Percentiles rank a stretch among this genome's conserved stretches.
Evolutionary conservation across 2,329 filamentous ascomycete species (phyloP).

Genomic region (Paecilomyces fulvus): DNA sequence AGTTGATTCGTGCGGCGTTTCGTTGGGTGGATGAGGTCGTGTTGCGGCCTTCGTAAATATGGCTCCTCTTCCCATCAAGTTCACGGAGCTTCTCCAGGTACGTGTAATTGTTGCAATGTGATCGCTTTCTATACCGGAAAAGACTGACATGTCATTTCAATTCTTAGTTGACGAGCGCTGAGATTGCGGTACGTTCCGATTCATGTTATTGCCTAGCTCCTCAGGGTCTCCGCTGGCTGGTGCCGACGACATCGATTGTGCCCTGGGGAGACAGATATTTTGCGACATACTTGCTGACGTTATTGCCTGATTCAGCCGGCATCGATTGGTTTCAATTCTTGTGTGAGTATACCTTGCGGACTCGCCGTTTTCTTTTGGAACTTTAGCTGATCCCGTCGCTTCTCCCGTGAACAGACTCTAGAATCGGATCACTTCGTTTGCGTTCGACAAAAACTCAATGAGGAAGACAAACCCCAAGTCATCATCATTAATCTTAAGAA

Average conservation of each 20-base stretch:
- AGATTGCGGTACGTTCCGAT: constrained; percentile 43
- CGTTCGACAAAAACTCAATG: constrained; percentile 86
- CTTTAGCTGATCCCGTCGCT: constrained; percentile 12
- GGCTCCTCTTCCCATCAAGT: constrained; percentile 76
- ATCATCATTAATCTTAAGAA: constrained; percentile 98
- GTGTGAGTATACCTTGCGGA: constrained; percentile 48
- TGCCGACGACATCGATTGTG: not conserved
- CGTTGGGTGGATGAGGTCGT: constrained; percentile 35
- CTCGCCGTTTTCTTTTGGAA: constrained; percentile 6
- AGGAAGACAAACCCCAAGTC: constrained; percentile 78
- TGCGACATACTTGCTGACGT: not conserved
- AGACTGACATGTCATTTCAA: constrained; percentile 28
- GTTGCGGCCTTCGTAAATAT: constrained; percentile 39
- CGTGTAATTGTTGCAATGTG: constrained; percentile 35
- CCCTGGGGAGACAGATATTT: not conserved
- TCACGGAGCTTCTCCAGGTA: constrained; percentile 81
- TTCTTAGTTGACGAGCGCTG: constrained; percentile 43
- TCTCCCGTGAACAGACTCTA: constrained; percentile 60
- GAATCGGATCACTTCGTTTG: constrained; percentile 97
- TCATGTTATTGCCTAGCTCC: constrained; percentile 11
- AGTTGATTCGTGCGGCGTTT: constrained; percentile 28
- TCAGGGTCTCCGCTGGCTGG: not conserved
- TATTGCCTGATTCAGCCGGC: constrained; percentile 41
- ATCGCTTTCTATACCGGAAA: not conserved
- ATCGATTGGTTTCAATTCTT: constrained; percentile 80